Percentiles rank a stretch among this genome's conserved stretches.
These are phyloP conservation scores for Emericellopsis terricola DNA, from an alignment of 495 filamentous ascomycete species.

Conservation along the genomic window DNA sequence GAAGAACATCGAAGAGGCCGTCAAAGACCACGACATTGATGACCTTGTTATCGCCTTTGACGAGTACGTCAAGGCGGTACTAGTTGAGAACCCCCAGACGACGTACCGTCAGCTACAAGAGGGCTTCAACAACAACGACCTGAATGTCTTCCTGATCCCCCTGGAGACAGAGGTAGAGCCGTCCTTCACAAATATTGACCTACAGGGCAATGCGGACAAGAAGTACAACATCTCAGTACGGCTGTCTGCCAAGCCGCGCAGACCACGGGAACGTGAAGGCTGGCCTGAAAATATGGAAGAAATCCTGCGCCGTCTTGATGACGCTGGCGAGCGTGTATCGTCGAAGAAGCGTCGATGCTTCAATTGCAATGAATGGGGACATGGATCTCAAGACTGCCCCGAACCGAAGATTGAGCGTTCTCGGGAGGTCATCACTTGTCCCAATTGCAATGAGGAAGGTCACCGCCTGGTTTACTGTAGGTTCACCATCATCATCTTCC, in stretches of 20 bases:
- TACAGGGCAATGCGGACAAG: conserved; percentile 63
- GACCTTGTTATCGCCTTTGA: conserved; percentile 56
- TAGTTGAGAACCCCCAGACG: conserved; percentile 26
- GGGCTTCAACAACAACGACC: conserved; percentile 44
- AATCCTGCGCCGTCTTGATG: conserved; percentile 52
- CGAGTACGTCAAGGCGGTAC: conserved; percentile 57
- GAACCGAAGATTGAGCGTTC: conserved; percentile 35
- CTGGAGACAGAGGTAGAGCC: conserved; percentile 41
- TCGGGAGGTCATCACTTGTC: conserved; percentile 44
- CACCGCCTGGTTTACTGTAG: conserved; percentile 56
- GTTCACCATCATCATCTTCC: conserved; percentile 8
- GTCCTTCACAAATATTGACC: conserved; percentile 59
- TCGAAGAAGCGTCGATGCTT: conserved; percentile 47
- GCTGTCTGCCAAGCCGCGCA: conserved; percentile 41
- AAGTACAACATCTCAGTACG: conserved; percentile 59
- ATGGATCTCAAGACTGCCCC: conserved; percentile 44
- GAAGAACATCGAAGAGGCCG: conserved; percentile 44
- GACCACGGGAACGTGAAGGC: conserved; percentile 34
- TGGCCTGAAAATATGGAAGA: conserved; percentile 52
- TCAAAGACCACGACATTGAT: conserved; percentile 45
- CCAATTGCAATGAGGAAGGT: conserved; percentile 51
- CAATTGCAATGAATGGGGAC: conserved; percentile 62
- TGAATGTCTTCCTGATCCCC: conserved; percentile 58
- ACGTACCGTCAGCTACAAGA: conserved; percentile 57
- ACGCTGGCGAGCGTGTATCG: conserved; percentile 54